phyloP scores from a whole-genome alignment of 306 rosid species.

The Carpinus fangiana region DNA sequence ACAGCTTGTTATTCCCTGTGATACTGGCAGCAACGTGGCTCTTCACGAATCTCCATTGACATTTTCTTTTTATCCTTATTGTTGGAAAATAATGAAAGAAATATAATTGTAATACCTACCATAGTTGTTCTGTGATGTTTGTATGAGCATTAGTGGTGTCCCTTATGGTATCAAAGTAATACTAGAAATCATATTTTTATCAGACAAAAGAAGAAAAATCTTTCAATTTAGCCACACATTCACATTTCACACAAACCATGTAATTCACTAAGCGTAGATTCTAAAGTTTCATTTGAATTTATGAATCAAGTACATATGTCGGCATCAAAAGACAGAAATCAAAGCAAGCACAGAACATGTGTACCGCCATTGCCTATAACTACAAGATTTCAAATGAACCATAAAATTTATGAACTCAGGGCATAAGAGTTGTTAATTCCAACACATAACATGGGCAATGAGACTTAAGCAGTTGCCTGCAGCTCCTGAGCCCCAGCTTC shows the following conservation, averaged over 20 bases:
- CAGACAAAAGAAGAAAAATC: too few relatives aligned
- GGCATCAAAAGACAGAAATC: neutral
- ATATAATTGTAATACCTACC: neutral
- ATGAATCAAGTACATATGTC: neutral
- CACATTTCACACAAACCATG: neutral
- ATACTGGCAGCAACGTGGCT: too few relatives aligned
- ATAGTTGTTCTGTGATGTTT: neutral
- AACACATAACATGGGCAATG: constrained; percentile 6
- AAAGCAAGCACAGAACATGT: neutral
- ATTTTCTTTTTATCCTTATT: neutral
- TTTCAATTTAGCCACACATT: too few relatives aligned
- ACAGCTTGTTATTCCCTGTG: neutral
- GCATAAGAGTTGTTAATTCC: constrained; percentile 6
- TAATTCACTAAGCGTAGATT: neutral
- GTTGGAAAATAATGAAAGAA: neutral
- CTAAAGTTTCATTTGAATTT: neutral
- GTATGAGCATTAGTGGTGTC: too few relatives aligned
- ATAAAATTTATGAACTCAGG: neutral
- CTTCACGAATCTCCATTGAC: too few relatives aligned
- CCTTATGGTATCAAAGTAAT: too few relatives aligned
- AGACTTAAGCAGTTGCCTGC: constrained; percentile 36
- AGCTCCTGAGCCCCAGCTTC: constrained; percentile 37
- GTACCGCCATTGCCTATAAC: neutral
- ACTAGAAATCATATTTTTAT: too few relatives aligned
- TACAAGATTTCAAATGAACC: neutral